phyloP scores from a whole-genome alignment of 305 asterid genomes.

The Coffea humblotiana region DNA sequence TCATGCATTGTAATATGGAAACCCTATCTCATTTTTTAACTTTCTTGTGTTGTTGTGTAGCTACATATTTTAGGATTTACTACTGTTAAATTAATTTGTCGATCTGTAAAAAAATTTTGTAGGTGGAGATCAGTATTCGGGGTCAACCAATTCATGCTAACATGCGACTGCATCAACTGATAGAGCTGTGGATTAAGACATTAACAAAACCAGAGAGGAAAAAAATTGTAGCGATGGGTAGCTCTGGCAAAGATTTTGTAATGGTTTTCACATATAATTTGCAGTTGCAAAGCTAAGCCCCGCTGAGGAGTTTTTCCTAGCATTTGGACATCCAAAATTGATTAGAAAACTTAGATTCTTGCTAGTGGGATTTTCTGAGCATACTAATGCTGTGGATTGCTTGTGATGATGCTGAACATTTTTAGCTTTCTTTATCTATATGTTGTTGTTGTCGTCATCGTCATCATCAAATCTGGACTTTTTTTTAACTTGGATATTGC shows the following conservation, averaged over 20 bases:
- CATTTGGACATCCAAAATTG: not conserved
- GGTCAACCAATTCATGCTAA: constrained; percentile 59
- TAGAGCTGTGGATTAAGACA: constrained; percentile 65
- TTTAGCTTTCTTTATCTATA: not conserved
- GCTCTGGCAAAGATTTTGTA: constrained; percentile 67
- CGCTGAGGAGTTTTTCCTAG: constrained; percentile 1
- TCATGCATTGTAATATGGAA: not conserved
- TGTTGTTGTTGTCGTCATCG: not conserved
- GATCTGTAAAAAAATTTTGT: not conserved
- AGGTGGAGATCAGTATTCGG: constrained; percentile 74
- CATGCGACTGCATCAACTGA: constrained; percentile 42
- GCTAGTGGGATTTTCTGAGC: not conserved
- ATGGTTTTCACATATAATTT: constrained; percentile 70
- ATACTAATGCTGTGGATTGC: not conserved
- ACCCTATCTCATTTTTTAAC: not conserved
- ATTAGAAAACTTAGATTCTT: not conserved
- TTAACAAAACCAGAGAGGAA: constrained; percentile 28
- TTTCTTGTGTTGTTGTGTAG: not conserved
- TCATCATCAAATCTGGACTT: too few relatives aligned
- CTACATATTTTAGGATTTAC: not conserved
- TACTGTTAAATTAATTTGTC: too few relatives aligned
- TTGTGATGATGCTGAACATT: not conserved
- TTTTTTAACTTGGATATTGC: not conserved
- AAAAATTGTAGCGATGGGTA: constrained; percentile 47
- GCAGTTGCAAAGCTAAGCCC: constrained; percentile 16